These are phyloP conservation scores for Claviceps capensis DNA, from an alignment of 2,329 filamentous ascomycete genomes.

Conservation along the genomic window DNA sequence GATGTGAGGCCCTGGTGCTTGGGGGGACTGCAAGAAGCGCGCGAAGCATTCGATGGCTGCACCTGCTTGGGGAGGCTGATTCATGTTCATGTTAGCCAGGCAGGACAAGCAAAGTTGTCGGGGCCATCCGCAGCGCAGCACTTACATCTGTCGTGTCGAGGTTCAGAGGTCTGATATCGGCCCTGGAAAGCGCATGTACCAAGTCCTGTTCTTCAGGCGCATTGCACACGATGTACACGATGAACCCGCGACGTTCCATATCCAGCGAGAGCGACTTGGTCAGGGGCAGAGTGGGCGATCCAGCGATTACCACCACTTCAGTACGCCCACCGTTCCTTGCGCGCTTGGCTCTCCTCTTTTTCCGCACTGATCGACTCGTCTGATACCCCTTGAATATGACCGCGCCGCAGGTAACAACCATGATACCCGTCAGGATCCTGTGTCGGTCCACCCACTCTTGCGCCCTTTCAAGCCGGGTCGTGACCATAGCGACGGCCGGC, in stretches of 20 bases:
- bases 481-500: slow-evolving; percentile 20
- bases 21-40: slow-evolving; percentile 57
- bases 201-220: slow-evolving; percentile 73
- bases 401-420: slow-evolving; percentile 61
- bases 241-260: slow-evolving; percentile 79
- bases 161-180: slow-evolving; percentile 69
- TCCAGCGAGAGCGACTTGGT: slow-evolving; percentile 74
- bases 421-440: slow-evolving; percentile 57
- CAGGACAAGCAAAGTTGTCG: background rate
- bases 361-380: slow-evolving; percentile 43
- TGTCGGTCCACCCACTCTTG: slow-evolving; percentile 61
- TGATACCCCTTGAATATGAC: slow-evolving; percentile 37
- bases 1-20: slow-evolving; percentile 62
- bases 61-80: slow-evolving; percentile 52
- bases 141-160: slow-evolving; percentile 71
- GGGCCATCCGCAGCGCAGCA: slow-evolving; percentile 5
- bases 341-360: slow-evolving; percentile 60
- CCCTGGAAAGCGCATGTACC: slow-evolving; percentile 61
- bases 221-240: slow-evolving; percentile 81
- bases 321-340: slow-evolving; percentile 72
- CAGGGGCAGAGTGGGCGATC: slow-evolving; percentile 73
- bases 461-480: slow-evolving; percentile 34
- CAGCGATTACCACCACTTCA: slow-evolving; percentile 79
- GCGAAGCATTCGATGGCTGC: slow-evolving; percentile 60
- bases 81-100: background rate